Percentiles rank a stretch among this genome's conserved stretches.
Evolutionary conservation across 1,284 basidiomycete species (phyloP).

Genomic region (Malassezia pachydermatis): DNA sequence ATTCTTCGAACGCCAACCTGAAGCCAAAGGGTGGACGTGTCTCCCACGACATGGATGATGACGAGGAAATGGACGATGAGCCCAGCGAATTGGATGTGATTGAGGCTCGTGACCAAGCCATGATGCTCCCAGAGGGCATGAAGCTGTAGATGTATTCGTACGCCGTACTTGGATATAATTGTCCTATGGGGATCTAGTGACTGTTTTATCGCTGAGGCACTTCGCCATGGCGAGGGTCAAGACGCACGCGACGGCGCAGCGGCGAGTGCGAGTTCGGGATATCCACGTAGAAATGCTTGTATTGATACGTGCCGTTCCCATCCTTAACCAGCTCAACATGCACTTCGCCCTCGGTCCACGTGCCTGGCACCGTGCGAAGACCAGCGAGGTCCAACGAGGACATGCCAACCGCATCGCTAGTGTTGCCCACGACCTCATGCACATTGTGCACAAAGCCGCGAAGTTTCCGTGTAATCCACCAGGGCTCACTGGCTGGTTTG

Average conservation of each 20-base stretch:
- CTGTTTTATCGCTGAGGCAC: constrained; percentile 8
- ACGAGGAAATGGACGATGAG: constrained; percentile 16
- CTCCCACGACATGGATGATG: constrained; percentile 12
- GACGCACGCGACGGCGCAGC: constrained; percentile 26
- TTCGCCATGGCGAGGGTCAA: constrained; percentile 25
- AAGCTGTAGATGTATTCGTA: constrained; percentile 12
- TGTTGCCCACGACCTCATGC: constrained; percentile 4
- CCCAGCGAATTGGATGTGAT: constrained; percentile 14
- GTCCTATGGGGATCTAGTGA: background rate
- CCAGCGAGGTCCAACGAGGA: constrained; percentile 1
- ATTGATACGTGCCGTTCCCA: constrained; percentile 32
- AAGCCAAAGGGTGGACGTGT: background rate
- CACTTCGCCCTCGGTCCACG: constrained; percentile 35
- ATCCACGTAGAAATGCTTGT: constrained; percentile 31
- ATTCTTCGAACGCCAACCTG: constrained; percentile 7
- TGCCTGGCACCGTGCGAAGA: constrained; percentile 18
- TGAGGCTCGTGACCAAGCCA: constrained; percentile 18
- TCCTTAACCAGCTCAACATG: constrained; percentile 38
- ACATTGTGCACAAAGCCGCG: constrained; percentile 5
- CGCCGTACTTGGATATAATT: background rate
- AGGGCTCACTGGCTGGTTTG: constrained; percentile 9
- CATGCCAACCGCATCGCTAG: constrained; percentile 13
- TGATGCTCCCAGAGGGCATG: constrained; percentile 20
- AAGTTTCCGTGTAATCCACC: constrained; percentile 17
- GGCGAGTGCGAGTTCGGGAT: constrained; percentile 29